Evolutionary conservation across 2,329 filamentous ascomycete species (phyloP).

Genomic region (Zymoseptoria passerinii): DNA sequence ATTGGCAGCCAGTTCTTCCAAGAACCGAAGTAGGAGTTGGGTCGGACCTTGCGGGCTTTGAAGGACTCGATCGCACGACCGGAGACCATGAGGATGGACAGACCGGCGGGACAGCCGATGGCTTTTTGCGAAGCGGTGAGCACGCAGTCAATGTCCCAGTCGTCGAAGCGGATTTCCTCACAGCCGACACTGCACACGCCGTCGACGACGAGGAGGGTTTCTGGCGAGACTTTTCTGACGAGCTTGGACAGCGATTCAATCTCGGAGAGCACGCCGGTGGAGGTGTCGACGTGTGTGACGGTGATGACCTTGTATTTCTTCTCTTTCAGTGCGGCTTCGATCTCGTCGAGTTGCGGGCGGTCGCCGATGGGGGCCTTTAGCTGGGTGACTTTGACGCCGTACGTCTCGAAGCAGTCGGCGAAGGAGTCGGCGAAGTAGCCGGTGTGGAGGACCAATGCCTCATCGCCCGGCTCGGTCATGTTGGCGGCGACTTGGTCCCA

Average conservation of each 20-base stretch:
- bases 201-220: slow-evolving; percentile 87
- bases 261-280: slow-evolving; percentile 89
- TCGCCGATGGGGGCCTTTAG: slow-evolving; percentile 83
- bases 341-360: slow-evolving; percentile 74
- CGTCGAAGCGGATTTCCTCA: slow-evolving; percentile 93
- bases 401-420: slow-evolving; percentile 81
- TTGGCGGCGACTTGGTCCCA: slow-evolving; percentile 98
- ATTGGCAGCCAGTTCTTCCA: slow-evolving; percentile 97
- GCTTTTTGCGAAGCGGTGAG: slow-evolving; percentile 95
- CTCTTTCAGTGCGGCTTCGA: slow-evolving; percentile 79
- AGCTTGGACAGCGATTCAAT: slow-evolving; percentile 75
- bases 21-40: slow-evolving; percentile 85
- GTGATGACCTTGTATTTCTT: slow-evolving; percentile 93
- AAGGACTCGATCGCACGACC: slow-evolving; percentile 75
- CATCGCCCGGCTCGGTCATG: slow-evolving; percentile 78
- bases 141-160: slow-evolving; percentile 86
- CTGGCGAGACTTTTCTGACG: slow-evolving; percentile 76
- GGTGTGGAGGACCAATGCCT: slow-evolving; percentile 86
- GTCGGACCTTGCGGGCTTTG: slow-evolving; percentile 70
- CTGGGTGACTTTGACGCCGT: slow-evolving; percentile 84
- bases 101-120: slow-evolving; percentile 86
- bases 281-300: slow-evolving; percentile 95
- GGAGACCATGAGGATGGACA: slow-evolving; percentile 91
- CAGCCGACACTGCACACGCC: slow-evolving; percentile 95
- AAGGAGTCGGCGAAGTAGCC: slow-evolving; percentile 97